Percentiles rank a stretch among this genome's conserved stretches.
These are phyloP conservation scores for Trichoderma hamatum DNA, from an alignment of 2,329 filamentous ascomycete species.

Conservation along the genomic window DNA sequence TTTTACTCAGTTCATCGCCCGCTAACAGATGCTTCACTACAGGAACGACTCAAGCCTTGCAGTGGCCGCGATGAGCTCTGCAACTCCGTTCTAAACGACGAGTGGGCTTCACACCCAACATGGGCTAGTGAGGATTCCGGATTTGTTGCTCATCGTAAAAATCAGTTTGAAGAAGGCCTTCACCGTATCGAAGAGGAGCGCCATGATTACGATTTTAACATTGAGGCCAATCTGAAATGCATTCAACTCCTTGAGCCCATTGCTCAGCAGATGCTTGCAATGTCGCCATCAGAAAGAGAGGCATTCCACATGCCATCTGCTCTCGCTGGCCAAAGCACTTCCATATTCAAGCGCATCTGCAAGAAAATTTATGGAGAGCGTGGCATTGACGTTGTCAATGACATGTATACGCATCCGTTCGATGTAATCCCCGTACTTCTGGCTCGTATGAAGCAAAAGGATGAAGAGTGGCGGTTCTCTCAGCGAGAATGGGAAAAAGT, in stretches of 20 bases:
- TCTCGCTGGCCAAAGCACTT: conserved; percentile 89
- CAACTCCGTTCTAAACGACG: conserved; percentile 89
- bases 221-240: conserved; percentile 91
- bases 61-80: conserved; percentile 95
- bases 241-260: conserved; percentile 96
- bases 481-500: conserved; percentile 99
- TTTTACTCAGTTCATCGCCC: not conserved
- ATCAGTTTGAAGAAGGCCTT: conserved; percentile 88
- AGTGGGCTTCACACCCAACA: conserved; percentile 97
- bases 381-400: conserved; percentile 81
- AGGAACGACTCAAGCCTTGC: conserved; percentile 87
- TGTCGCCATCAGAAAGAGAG: conserved; percentile 72
- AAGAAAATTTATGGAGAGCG: conserved; percentile 97
- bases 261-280: conserved; percentile 82
- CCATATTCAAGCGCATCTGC: conserved; percentile 94
- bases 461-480: conserved; percentile 96
- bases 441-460: conserved; percentile 88
- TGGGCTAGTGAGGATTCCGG: conserved; percentile 98
- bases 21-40: conserved; percentile 27
- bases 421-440: conserved; percentile 87
- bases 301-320: conserved; percentile 79
- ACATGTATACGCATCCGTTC: conserved; percentile 83
- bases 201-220: conserved; percentile 98
- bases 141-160: conserved; percentile 97
- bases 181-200: conserved; percentile 97